Evolutionary conservation across 371 early-diverging fungal species (phyloP).

Genomic region (Actinomortierella wolfii): DNA sequence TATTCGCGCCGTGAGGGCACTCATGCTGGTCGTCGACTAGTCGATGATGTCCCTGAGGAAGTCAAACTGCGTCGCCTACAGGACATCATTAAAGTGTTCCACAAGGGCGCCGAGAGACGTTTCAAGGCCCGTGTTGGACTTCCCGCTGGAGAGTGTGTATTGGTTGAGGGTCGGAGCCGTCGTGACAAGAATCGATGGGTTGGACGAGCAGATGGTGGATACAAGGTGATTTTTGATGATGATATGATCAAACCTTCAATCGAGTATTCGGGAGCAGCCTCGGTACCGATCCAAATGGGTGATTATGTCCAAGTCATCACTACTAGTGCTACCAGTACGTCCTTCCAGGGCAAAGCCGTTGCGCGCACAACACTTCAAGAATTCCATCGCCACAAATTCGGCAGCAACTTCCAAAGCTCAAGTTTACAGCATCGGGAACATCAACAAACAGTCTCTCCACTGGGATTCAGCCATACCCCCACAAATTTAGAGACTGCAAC

Average conservation of each 20-base stretch:
- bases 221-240: constrained; percentile 56
- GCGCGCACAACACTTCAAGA: constrained; percentile 33
- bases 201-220: constrained; percentile 66
- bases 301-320: constrained; percentile 49
- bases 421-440: too few relatives aligned
- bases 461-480: too few relatives aligned
- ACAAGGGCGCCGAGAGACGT: constrained; percentile 57
- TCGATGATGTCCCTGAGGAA: constrained; percentile 70
- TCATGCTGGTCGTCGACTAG: constrained; percentile 71
- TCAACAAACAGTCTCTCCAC: too few relatives aligned
- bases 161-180: constrained; percentile 65
- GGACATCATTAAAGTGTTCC: constrained; percentile 73
- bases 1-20: constrained; percentile 77
- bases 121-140: constrained; percentile 59
- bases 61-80: constrained; percentile 65
- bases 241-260: constrained; percentile 27
- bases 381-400: constrained; percentile 13
- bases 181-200: constrained; percentile 51
- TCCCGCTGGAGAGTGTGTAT: constrained; percentile 56
- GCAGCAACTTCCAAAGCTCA: too few relatives aligned
- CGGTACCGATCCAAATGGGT: constrained; percentile 36
- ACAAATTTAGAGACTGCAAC: too few relatives aligned
- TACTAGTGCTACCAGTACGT: constrained; percentile 36
- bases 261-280: constrained; percentile 17
- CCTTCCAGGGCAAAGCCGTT: constrained; percentile 43